These are phyloP conservation scores for Taphrina flavorubra DNA, from an alignment of 1,139 yeast genomes.

Conservation along the genomic window DNA sequence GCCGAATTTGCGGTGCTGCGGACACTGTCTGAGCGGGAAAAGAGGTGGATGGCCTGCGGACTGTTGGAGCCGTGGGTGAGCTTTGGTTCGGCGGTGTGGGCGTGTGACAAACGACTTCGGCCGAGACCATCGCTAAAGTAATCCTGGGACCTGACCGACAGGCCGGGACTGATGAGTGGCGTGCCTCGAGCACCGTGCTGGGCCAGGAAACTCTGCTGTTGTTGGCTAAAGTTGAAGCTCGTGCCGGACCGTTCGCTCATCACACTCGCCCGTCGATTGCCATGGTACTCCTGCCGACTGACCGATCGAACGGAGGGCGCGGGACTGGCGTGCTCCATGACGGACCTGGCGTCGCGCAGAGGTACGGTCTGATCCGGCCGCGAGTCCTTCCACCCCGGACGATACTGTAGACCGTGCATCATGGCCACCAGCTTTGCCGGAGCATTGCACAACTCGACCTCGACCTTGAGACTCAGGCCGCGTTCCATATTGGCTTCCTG, in stretches of 20 bases:
- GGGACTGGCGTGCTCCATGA: constrained; percentile 14
- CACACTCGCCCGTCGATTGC: constrained; percentile 20
- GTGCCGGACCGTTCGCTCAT: constrained; percentile 13
- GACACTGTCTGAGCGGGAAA: constrained; percentile 18
- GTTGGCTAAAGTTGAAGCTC: constrained; percentile 11
- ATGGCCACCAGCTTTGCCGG: constrained; percentile 22
- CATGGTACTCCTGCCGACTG: not conserved
- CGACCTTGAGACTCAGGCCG: constrained; percentile 28
- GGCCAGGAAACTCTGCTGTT: constrained; percentile 13
- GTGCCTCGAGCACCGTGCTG: constrained; percentile 5
- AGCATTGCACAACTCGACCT: constrained; percentile 22
- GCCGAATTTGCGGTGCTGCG: constrained; percentile 10
- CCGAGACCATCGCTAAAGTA: constrained; percentile 12
- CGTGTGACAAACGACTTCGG: not conserved
- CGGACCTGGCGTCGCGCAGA: constrained; percentile 22
- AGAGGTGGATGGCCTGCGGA: constrained; percentile 17
- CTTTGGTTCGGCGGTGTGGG: constrained; percentile 5
- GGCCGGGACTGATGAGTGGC: constrained; percentile 14
- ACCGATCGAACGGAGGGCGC: constrained; percentile 9
- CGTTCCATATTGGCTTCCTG: constrained; percentile 30
- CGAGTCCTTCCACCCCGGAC: constrained; percentile 30
- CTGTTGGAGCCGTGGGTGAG: constrained; percentile 31
- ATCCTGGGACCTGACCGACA: constrained; percentile 6
- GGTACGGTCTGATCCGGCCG: constrained; percentile 18
- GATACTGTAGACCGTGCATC: constrained; percentile 27